A percentile compares a stretch with the other conserved stretches of the same genome.
Conservation (phyloP, 164 flowering plant species). For the Brasenia schreberi region DNA sequence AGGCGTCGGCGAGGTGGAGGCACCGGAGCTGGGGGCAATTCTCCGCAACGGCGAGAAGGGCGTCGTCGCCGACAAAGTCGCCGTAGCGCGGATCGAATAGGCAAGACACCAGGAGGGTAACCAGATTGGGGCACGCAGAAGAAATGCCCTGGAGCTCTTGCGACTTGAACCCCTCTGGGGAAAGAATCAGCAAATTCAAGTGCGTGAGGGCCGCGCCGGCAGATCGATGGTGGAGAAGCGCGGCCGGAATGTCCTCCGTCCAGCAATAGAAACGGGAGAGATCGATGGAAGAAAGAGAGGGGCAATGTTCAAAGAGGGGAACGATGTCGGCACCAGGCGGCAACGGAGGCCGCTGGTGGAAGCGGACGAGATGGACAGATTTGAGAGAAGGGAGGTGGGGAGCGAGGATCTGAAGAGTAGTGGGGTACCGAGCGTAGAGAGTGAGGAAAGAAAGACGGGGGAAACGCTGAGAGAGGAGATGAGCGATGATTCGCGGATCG, state of each 20-base stretch:
- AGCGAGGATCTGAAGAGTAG: conserved; percentile 31
- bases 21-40: conserved; percentile 38
- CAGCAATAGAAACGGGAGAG: conserved; percentile 72
- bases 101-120: conserved; percentile 38
- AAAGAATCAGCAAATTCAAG: conserved; percentile 38
- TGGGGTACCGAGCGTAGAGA: conserved; percentile 42
- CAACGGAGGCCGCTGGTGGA: conserved; percentile 61
- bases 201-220: conserved; percentile 21
- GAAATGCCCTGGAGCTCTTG: conserved; percentile 43
- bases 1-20: conserved; percentile 56
- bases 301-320: conserved; percentile 26
- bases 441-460: conserved; percentile 47
- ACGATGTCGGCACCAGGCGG: conserved; percentile 45
- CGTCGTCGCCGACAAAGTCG: conserved; percentile 67
- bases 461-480: conserved; percentile 39
- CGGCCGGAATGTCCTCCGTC: conserved; percentile 73
- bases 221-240: conserved; percentile 24
- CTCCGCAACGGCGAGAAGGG: conserved; percentile 31
- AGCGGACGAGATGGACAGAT: conserved; percentile 58
- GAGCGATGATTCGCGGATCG: conserved; percentile 33
- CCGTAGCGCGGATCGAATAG: conserved; percentile 66
- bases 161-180: conserved; percentile 68
- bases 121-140: conserved; percentile 43
- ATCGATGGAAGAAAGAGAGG: conserved; percentile 31
- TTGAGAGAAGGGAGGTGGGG: conserved; percentile 38